Evolutionary conservation across 176 grass and related monocot species (phyloP).

Genomic region (Alopecurus myosuroides): DNA sequence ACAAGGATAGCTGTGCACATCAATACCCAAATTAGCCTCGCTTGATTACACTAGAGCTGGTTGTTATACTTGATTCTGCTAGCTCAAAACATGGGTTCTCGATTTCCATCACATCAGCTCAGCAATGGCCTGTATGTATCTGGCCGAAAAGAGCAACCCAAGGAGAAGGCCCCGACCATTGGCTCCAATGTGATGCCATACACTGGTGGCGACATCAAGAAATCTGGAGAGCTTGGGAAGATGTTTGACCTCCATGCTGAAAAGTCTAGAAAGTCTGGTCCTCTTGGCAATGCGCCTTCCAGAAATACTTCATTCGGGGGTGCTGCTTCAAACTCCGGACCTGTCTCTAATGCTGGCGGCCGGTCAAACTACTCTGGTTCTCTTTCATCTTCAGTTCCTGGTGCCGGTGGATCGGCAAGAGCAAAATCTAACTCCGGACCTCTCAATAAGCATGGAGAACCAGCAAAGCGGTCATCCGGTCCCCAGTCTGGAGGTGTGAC

Average conservation of each 20-base stretch:
- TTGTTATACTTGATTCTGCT: conserved; percentile 29
- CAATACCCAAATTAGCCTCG: conserved; percentile 32
- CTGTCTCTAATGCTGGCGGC: conserved; percentile 59
- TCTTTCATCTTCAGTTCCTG: conserved; percentile 63
- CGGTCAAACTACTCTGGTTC: conserved; percentile 68
- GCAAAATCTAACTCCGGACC: conserved; percentile 90
- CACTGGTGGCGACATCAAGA: conserved; percentile 95
- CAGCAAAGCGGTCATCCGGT: conserved; percentile 79
- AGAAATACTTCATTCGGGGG: conserved; percentile 69
- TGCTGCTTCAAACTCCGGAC: conserved; percentile 70
- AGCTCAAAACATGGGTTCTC: conserved; percentile 63
- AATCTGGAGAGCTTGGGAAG: conserved; percentile 94
- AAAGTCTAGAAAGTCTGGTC: conserved; percentile 95
- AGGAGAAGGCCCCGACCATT: conserved; percentile 83
- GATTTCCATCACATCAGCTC: conserved; percentile 86
- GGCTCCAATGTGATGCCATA: conserved; percentile 87
- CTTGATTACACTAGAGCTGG: background rate
- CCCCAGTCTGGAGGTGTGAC: conserved; percentile 89
- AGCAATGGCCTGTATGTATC: conserved; percentile 97
- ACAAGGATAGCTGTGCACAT: conserved; percentile 25
- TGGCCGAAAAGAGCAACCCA: conserved; percentile 81
- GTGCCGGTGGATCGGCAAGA: conserved; percentile 56
- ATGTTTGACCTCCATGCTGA: conserved; percentile 98
- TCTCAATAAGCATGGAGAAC: conserved; percentile 89
- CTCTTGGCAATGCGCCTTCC: conserved; percentile 49